Conservation (phyloP, 345 rosid genomes). For the Brassica nigra region DNA sequence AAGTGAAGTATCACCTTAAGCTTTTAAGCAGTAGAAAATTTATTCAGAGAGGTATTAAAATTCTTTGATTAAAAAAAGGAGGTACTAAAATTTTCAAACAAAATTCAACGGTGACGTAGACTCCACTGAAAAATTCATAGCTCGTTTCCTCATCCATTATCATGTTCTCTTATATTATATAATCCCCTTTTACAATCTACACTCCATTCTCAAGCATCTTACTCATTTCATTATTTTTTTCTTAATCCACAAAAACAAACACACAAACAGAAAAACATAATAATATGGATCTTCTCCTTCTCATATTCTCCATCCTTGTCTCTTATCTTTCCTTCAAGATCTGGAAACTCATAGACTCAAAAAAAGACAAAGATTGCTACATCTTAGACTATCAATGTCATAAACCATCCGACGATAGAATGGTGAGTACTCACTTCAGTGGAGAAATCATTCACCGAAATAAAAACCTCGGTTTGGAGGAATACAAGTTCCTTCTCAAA, state of each 20-base stretch:
- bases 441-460: constrained; percentile 43
- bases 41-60: background rate
- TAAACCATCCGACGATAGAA: constrained; percentile 66
- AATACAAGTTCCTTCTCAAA: constrained; percentile 65
- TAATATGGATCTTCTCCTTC: constrained; percentile 45
- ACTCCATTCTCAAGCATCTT: constrained; percentile 25
- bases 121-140: constrained; percentile 31
- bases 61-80: background rate
- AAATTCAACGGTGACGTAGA: constrained; percentile 29
- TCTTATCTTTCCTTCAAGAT: constrained; percentile 41
- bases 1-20: constrained; percentile 3
- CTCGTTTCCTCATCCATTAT: constrained; percentile 29
- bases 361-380: constrained; percentile 56
- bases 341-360: constrained; percentile 48
- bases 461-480: constrained; percentile 55
- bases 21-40: background rate
- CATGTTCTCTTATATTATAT: constrained; percentile 35
- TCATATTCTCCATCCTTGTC: constrained; percentile 40
- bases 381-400: constrained; percentile 60
- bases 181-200: constrained; percentile 29
- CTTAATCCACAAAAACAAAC: constrained; percentile 13
- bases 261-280: background rate
- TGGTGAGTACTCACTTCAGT: constrained; percentile 41
- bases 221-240: constrained; percentile 26
- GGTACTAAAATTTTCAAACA: background rate